phyloP scores from a whole-genome alignment of 306 rosid species.

The Rubus idaeus region DNA sequence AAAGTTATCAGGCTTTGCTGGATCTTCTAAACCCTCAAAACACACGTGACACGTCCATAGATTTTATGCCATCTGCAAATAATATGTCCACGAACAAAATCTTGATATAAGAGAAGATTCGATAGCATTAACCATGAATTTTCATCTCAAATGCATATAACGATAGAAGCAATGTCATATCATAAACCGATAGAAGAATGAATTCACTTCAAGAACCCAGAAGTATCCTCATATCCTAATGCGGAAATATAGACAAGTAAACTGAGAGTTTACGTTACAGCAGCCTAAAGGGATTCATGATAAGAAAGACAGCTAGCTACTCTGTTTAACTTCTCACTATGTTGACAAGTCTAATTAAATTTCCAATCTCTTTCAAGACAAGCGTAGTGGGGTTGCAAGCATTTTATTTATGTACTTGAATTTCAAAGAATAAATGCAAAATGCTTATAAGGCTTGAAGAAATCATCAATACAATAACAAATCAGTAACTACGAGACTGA shows the following conservation, averaged over 20 bases:
- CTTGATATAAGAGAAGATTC: conserved; percentile 9
- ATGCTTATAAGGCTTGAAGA: conserved; percentile 22
- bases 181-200: background rate
- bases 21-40: background rate
- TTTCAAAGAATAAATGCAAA: conserved; percentile 27
- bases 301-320: background rate
- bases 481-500: conserved; percentile 27
- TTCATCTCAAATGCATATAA: background rate
- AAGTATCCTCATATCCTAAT: background rate
- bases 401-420: background rate
- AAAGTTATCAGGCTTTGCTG: background rate
- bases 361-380: background rate
- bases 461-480: conserved; percentile 22
- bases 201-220: background rate
- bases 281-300: background rate
- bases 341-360: background rate
- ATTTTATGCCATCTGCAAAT: conserved; percentile 15
- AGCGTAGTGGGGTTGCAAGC: background rate
- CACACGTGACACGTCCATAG: background rate
- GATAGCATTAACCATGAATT: background rate
- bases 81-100: conserved; percentile 9
- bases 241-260: background rate
- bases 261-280: background rate
- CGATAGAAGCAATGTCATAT: background rate
- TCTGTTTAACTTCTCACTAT: background rate